Conservation (phyloP, 1,139 yeast genomes). For the Komagataea norvegica region DNA sequence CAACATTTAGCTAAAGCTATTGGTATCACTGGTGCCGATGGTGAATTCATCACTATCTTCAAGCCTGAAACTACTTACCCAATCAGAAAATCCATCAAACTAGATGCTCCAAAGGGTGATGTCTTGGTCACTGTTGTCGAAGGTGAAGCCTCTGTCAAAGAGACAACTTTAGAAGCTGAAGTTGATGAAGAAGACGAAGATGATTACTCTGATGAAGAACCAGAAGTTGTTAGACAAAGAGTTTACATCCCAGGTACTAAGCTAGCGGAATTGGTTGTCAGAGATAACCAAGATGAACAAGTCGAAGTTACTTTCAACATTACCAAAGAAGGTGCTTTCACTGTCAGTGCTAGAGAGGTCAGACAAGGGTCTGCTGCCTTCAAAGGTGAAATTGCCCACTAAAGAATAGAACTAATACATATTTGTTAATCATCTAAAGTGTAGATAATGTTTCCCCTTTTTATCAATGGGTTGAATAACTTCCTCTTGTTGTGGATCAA, state of each 20-base stretch:
- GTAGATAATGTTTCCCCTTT: too few relatives aligned
- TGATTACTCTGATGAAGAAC: slow-evolving; percentile 69
- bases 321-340: slow-evolving; percentile 78
- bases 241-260: slow-evolving; percentile 69
- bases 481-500: too few relatives aligned
- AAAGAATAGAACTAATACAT: not conserved
- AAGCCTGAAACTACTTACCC: slow-evolving; percentile 91
- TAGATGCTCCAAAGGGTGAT: slow-evolving; percentile 61
- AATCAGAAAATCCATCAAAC: slow-evolving; percentile 68
- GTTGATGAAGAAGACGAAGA: slow-evolving; percentile 48
- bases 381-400: slow-evolving; percentile 22
- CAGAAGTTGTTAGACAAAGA: slow-evolving; percentile 69
- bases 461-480: too few relatives aligned
- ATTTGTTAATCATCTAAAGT: too few relatives aligned
- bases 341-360: slow-evolving; percentile 78
- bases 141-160: slow-evolving; percentile 77
- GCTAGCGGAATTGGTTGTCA: slow-evolving; percentile 74
- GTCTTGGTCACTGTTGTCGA: slow-evolving; percentile 73
- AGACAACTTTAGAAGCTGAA: slow-evolving; percentile 68
- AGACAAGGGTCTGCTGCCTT: slow-evolving; percentile 49
- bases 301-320: slow-evolving; percentile 82
- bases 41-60: slow-evolving; percentile 68
- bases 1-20: slow-evolving; percentile 82
- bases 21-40: slow-evolving; percentile 75
- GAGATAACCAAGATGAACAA: slow-evolving; percentile 64